Evolutionary conservation across 345 rosid species (phyloP).

Genomic region (Bruguiera parviflora): DNA sequence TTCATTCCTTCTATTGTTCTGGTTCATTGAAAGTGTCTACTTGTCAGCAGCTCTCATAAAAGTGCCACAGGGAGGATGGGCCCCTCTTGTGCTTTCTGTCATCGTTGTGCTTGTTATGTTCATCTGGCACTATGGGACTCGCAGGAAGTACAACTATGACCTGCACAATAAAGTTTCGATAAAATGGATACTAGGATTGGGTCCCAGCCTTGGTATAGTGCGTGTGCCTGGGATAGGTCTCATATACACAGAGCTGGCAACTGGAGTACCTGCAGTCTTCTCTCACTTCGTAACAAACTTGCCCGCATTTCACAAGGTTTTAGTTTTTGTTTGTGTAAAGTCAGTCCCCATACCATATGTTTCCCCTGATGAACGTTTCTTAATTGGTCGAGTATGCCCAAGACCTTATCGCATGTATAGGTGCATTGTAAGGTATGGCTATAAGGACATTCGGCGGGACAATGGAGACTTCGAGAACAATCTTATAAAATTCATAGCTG

Average conservation of each 20-base stretch:
- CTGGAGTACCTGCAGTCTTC: conserved; percentile 91
- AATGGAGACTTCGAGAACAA: conserved; percentile 77
- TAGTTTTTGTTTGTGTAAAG: conserved; percentile 92
- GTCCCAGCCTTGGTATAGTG: conserved; percentile 93
- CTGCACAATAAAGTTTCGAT: conserved; percentile 92
- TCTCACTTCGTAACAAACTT: conserved; percentile 95
- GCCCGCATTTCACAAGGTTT: conserved; percentile 86
- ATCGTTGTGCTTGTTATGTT: conserved; percentile 72
- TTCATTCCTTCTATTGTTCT: conserved; percentile 58
- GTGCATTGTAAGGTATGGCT: conserved; percentile 92
- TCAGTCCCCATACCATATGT: conserved; percentile 93
- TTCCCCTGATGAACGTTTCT: conserved; percentile 86
- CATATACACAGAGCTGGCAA: conserved; percentile 83
- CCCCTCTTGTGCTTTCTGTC: conserved; percentile 65
- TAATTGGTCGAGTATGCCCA: conserved; percentile 89
- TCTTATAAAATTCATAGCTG: conserved; percentile 85
- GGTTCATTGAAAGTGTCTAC: conserved; percentile 74
- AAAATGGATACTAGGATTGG: conserved; percentile 88
- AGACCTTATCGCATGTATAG: conserved; percentile 92
- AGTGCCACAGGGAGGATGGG: conserved; percentile 92
- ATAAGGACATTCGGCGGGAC: conserved; percentile 83
- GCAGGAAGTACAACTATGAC: conserved; percentile 84
- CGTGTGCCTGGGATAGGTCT: conserved; percentile 97
- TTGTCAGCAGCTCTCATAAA: conserved; percentile 78
- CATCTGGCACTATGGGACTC: conserved; percentile 90